Evolutionary conservation across 441 rosid genomes (phyloP), one percentile per base, ranked within the genome.

Genomic region (Breynia disticha): DNA sequence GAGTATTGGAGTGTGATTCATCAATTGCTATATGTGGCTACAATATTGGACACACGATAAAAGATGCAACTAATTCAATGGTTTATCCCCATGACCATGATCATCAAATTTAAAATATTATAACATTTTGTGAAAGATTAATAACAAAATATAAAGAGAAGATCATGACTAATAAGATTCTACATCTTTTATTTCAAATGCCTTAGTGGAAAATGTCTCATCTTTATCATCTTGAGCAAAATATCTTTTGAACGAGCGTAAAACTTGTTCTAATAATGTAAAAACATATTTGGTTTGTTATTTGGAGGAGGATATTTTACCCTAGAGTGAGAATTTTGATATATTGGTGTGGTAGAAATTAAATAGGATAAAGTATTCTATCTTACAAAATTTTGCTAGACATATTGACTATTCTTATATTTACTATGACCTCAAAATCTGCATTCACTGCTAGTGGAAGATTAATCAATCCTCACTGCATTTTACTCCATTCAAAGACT

Each of bases 281-380:
- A 49, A 49, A 49, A 48, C 12, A 19, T n/a, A 48, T 4, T 19
- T 48, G 14, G 52, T 7, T 16, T 13, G 21, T 9, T 20, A 48
- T 48, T 6, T 48, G 7, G 28, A 48, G 28, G 52, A 21, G 19
- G 52, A 48, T 5, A 16, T n/a, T n/a, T n/a, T n/a, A n/a, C n/a
- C n/a, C n/a, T n/a, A n/a, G n/a, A n/a, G n/a, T n/a, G n/a, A n/a
- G 19, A 16, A 48, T 8, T 11, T 48, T 48, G 52, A 48, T 48
- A 21, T 48, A 10, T 14, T 48, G 1, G 21, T 18, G 2, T 48
- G 52, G 52, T 48, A 16, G 52, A 48, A 48, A 21, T 19, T 3
- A 48, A 48, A 48, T 20, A 22, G 48, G 14, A 11, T 46, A 16
- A 46, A 46, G 18, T 46, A 16, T 46, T 19, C 10, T 11, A 13